Percentiles rank a stretch among this genome's conserved stretches.
Conservation (phyloP, 768 basidiomycete genomes). For the Calocera viscosa region DNA sequence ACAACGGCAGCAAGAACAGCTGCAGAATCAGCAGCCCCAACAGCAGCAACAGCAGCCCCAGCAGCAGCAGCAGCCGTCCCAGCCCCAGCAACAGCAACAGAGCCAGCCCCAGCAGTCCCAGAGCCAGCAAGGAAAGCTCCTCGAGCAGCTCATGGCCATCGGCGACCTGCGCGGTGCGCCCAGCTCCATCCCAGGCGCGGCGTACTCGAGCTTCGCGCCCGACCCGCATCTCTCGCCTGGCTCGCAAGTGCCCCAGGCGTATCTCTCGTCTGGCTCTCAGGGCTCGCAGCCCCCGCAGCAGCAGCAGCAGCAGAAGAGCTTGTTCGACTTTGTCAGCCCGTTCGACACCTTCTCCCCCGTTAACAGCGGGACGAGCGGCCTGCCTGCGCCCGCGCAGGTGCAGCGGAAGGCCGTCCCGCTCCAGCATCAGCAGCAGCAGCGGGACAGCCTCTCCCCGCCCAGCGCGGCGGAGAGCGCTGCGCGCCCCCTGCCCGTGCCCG, state of each 20-base stretch:
- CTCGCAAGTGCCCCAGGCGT: background rate
- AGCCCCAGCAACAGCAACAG: background rate
- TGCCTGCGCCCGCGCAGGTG: constrained; percentile 10
- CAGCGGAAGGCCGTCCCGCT: constrained; percentile 9
- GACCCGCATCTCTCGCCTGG: background rate
- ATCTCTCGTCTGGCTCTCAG: background rate
- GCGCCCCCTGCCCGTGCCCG: background rate
- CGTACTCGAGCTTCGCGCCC: background rate
- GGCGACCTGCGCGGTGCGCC: background rate
- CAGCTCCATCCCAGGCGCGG: constrained; percentile 9
- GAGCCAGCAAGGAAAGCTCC: constrained; percentile 1
- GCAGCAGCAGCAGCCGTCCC: constrained; percentile 8
- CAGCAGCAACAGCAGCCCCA: background rate
- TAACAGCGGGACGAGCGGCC: background rate
- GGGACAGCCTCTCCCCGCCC: constrained; percentile 11
- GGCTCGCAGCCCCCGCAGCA: constrained; percentile 8
- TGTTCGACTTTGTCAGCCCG: constrained; percentile 76
- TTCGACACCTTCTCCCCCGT: constrained; percentile 54
- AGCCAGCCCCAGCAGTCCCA: background rate
- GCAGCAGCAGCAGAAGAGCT: constrained; percentile 29
- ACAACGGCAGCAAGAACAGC: constrained; percentile 13
- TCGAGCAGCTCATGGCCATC: constrained; percentile 7
- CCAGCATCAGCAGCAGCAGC: constrained; percentile 12
- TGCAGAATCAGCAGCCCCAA: background rate
- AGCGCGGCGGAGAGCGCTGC: constrained; percentile 8